These are phyloP conservation scores for Coniochaeta pulveracea DNA, from an alignment of 2,329 filamentous ascomycete species.

Conservation along the genomic window DNA sequence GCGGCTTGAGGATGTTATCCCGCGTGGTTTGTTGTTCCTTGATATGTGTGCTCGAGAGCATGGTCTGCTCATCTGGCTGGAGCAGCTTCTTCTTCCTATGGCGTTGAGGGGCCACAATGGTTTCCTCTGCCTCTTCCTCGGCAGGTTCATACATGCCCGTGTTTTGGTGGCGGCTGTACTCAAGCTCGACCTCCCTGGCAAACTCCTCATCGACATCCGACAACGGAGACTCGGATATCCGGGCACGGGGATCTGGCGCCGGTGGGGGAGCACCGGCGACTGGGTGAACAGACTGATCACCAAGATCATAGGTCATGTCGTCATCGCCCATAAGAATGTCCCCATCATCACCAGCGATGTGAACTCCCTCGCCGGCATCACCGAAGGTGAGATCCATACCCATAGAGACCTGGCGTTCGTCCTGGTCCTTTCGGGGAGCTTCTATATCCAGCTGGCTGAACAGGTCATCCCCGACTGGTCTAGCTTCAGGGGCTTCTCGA, in stretches of 20 bases:
- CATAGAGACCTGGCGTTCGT: slow-evolving; percentile 42
- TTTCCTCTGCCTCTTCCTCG: slow-evolving; percentile 43
- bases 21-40: slow-evolving; percentile 79
- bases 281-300: slow-evolving; percentile 46
- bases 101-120: slow-evolving; percentile 57
- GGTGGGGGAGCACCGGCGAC: slow-evolving; percentile 30
- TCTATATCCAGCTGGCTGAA: slow-evolving; percentile 52
- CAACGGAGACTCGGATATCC: slow-evolving; percentile 59
- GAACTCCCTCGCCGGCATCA: slow-evolving; percentile 34
- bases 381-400: slow-evolving; percentile 32
- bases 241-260: slow-evolving; percentile 39
- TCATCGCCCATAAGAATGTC: slow-evolving; percentile 50
- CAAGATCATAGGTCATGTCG: slow-evolving; percentile 54
- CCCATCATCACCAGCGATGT: slow-evolving; percentile 52
- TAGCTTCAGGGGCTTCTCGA: slow-evolving; percentile 66
- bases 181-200: slow-evolving; percentile 46
- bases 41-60: slow-evolving; percentile 66
- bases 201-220: slow-evolving; percentile 58
- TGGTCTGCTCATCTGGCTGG: slow-evolving; percentile 68
- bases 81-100: slow-evolving; percentile 69
- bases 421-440: slow-evolving; percentile 42
- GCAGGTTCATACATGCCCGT: slow-evolving; percentile 51
- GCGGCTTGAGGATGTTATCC: slow-evolving; percentile 73
- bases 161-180: slow-evolving; percentile 38
- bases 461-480: slow-evolving; percentile 59